These are phyloP conservation scores for Xylariaceae sp. DNA, from an alignment of 2,329 filamentous ascomycete species.

Conservation along the genomic window DNA sequence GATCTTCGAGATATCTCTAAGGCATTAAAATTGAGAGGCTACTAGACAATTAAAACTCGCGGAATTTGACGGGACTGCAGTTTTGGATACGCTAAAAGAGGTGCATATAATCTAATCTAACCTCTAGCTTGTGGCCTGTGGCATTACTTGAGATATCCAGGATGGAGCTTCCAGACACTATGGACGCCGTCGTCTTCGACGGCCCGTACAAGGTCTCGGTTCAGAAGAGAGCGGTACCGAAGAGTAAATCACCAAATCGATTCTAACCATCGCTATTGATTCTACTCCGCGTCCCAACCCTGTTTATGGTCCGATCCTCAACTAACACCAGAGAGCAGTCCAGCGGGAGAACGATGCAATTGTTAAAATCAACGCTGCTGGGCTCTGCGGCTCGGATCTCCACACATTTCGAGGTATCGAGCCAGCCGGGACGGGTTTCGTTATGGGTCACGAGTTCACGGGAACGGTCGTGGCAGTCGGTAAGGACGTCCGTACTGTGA, in stretches of 20 bases:
- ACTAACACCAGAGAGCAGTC: constrained; percentile 45
- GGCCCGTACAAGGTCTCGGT: constrained; percentile 70
- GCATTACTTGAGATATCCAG: constrained; percentile 5
- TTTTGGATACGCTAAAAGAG: too few relatives aligned
- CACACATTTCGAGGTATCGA: constrained; percentile 84
- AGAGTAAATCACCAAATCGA: constrained; percentile 37
- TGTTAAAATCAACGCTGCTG: constrained; percentile 77
- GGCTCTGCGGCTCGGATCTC: constrained; percentile 87
- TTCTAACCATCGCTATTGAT: constrained; percentile 2
- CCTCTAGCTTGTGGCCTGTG: too few relatives aligned
- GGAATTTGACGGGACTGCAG: too few relatives aligned
- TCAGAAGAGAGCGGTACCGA: constrained; percentile 75
- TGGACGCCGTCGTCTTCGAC: constrained; percentile 88
- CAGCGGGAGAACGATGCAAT: constrained; percentile 70
- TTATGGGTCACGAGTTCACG: constrained; percentile 84
- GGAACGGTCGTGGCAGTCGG: constrained; percentile 69
- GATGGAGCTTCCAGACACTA: constrained; percentile 44
- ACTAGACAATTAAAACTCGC: too few relatives aligned
- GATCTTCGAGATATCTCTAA: too few relatives aligned
- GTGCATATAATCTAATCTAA: too few relatives aligned
- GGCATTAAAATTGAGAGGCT: too few relatives aligned
- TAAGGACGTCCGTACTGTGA: constrained; percentile 61
- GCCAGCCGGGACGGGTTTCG: constrained; percentile 58
- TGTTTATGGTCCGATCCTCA: too few relatives aligned
- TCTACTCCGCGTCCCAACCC: too few relatives aligned